These are phyloP conservation scores for Drechslerella stenobrocha DNA, from an alignment of 2,329 filamentous ascomycete species.

Conservation along the genomic window DNA sequence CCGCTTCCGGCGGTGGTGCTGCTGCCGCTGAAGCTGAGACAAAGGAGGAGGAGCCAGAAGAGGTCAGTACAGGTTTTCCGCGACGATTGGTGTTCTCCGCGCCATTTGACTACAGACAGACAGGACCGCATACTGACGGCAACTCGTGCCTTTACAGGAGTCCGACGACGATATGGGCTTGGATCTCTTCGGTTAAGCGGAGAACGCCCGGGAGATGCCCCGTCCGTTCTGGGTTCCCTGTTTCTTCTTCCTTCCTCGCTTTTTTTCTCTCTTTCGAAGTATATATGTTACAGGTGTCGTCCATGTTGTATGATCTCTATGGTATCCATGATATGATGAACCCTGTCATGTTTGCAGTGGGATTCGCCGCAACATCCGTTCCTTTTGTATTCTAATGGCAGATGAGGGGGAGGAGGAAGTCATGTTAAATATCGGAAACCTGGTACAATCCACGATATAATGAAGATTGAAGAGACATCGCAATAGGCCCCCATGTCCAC, in stretches of 20 bases:
- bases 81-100: too few species aligned
- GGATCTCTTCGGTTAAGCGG: constrained; percentile 61
- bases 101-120: constrained; percentile 52
- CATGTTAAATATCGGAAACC: too few species aligned
- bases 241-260: constrained; percentile 10
- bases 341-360: constrained; percentile 5
- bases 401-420: too few species aligned
- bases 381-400: too few species aligned
- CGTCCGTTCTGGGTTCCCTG: constrained; percentile 6
- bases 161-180: constrained; percentile 77
- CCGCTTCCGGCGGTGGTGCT: constrained; percentile 68
- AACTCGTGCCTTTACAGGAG: constrained; percentile 59
- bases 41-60: constrained; percentile 76
- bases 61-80: constrained; percentile 71
- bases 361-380: too few species aligned
- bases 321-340: constrained; percentile 11
- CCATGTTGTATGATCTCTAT: constrained; percentile 7
- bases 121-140: too few species aligned
- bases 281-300: constrained; percentile 45
- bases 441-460: too few species aligned
- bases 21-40: constrained; percentile 67
- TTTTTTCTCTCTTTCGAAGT: constrained; percentile 29
- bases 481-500: too few species aligned
- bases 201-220: constrained; percentile 6
- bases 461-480: too few species aligned